phyloP scores from a whole-genome alignment of 2,329 filamentous ascomycete species.

The Cladosporium oxysporum region DNA sequence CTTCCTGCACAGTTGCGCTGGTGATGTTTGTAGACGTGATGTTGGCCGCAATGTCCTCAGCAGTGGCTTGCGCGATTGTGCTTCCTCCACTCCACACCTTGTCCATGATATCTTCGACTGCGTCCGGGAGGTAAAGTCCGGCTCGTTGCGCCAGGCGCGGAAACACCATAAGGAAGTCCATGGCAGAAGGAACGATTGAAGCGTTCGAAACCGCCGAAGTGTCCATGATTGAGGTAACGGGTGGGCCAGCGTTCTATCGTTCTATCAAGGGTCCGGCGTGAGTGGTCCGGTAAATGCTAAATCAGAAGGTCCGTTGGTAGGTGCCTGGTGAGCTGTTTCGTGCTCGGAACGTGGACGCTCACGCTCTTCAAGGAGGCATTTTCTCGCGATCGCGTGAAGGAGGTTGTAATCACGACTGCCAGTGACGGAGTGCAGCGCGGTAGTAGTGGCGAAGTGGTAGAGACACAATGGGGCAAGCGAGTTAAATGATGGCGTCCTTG shows the following conservation, averaged over 20 bases:
- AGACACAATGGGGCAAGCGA: neutral
- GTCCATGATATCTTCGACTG: slow-evolving; percentile 56
- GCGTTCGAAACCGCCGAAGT: slow-evolving; percentile 24
- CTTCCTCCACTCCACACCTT: slow-evolving; percentile 58
- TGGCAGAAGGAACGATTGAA: slow-evolving; percentile 58
- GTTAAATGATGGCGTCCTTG: neutral
- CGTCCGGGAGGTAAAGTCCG: slow-evolving; percentile 61
- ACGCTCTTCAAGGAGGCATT: slow-evolving; percentile 15
- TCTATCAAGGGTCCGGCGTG: neutral
- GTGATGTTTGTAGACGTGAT: slow-evolving; percentile 41
- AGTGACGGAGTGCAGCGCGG: neutral
- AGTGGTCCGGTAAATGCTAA: neutral
- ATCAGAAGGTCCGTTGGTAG: neutral
- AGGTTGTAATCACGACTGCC: neutral
- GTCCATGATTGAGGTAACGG: slow-evolving; percentile 6
- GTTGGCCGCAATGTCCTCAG: slow-evolving; percentile 44
- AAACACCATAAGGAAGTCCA: slow-evolving; percentile 68
- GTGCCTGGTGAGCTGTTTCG: slow-evolving; percentile 2
- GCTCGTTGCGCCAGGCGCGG: slow-evolving; percentile 70
- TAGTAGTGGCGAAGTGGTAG: neutral
- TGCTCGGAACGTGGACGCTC: slow-evolving; percentile 3
- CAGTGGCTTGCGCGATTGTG: slow-evolving; percentile 61
- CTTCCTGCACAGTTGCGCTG: slow-evolving; percentile 30
- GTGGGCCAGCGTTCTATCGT: neutral
- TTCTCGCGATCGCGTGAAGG: neutral